Conservation (phyloP, 1,139 yeast genomes). For the Debaryomycetaceae sp. region DNA sequence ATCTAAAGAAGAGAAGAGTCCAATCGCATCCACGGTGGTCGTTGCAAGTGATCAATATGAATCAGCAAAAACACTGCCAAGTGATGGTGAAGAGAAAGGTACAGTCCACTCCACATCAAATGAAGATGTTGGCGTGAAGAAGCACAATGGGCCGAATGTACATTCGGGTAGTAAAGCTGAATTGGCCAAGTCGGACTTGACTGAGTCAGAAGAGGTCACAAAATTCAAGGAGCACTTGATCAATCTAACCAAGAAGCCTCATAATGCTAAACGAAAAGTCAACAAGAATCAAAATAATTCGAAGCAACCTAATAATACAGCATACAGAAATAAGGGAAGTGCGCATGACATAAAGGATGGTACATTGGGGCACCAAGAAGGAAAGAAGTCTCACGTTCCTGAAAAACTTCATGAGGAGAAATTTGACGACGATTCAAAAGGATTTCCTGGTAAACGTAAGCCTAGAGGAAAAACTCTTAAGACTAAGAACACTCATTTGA, state of each 20-base stretch:
- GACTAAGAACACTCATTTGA: neutral
- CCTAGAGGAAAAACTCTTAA: neutral
- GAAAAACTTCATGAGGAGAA: neutral
- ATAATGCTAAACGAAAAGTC: constrained; percentile 5
- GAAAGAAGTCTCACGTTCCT: neutral
- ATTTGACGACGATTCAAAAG: neutral
- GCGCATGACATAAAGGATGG: neutral
- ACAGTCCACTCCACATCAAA: constrained; percentile 5
- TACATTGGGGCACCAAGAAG: neutral
- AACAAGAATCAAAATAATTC: neutral
- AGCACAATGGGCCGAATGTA: neutral
- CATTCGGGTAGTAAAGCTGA: neutral
- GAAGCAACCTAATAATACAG: neutral
- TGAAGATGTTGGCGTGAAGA: constrained; percentile 2
- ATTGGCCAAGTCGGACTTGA: neutral
- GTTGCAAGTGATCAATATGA: constrained; percentile 1
- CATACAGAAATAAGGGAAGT: neutral
- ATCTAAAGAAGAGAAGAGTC: constrained; percentile 4
- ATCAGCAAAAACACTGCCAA: neutral
- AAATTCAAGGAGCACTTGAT: constrained; percentile 31
- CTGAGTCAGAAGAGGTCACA: constrained; percentile 20
- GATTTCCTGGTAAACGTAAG: neutral
- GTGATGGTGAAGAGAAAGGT: neutral
- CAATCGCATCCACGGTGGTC: constrained; percentile 6
- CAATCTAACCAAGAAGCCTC: constrained; percentile 21